Evolutionary conservation across 2,329 filamentous ascomycete genomes (phyloP).

Genomic region (Helotiales sp.): DNA sequence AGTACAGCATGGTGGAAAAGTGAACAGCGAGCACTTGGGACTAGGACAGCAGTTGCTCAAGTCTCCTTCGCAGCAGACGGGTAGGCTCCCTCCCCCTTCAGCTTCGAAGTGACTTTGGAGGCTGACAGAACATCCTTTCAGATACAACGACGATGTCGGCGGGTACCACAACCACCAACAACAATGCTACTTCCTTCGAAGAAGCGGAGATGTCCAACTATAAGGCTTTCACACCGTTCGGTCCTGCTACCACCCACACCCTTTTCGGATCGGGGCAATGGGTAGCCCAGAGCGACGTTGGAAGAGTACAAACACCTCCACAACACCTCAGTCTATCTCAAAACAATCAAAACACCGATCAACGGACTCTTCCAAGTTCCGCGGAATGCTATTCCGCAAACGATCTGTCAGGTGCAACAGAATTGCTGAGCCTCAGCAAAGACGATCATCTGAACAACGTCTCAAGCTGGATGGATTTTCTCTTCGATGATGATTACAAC

Average conservation of each 20-base stretch:
- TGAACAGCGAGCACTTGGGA: too few species aligned
- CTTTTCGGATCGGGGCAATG: neutral
- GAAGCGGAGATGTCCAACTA: neutral
- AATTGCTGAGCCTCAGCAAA: neutral
- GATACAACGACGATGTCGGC: too few species aligned
- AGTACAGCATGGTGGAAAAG: neutral
- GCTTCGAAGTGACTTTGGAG: too few species aligned
- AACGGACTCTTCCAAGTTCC: too few species aligned
- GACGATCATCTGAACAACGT: neutral
- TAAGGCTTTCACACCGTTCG: too few species aligned
- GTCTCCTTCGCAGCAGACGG: too few species aligned
- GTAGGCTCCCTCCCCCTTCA: too few species aligned
- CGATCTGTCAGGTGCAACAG: neutral
- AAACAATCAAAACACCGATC: neutral
- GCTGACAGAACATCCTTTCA: too few species aligned
- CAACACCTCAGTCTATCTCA: neutral
- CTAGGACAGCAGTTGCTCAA: too few species aligned
- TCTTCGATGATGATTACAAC: neutral
- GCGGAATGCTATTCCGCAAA: neutral
- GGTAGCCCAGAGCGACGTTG: neutral
- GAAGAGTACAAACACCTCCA: neutral
- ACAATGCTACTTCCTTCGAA: too few species aligned
- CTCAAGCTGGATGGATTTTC: neutral
- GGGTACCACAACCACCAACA: too few species aligned
- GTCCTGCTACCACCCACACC: neutral